Percentiles rank a stretch among this genome's conserved stretches.
phyloP scores from a whole-genome alignment of 441 rosid genomes.

The Aleurites moluccanus region DNA sequence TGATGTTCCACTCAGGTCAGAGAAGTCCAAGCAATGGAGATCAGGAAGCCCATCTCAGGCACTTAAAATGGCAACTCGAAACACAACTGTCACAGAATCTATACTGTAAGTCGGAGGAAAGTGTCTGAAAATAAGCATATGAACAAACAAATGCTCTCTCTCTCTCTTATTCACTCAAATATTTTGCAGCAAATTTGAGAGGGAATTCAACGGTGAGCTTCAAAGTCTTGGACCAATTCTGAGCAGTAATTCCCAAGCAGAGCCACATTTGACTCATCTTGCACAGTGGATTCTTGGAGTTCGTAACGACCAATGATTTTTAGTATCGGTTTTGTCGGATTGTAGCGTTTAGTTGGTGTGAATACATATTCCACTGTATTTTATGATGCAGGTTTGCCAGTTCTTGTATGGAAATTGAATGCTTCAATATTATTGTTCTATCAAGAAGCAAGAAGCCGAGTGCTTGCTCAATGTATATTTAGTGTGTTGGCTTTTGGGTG shows the following conservation, averaged over 20 bases:
- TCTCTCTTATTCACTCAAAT: background rate
- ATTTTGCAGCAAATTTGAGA: constrained; percentile 72
- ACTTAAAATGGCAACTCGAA: constrained; percentile 45
- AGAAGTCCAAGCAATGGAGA: constrained; percentile 41
- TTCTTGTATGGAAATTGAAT: background rate
- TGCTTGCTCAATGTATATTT: too few species aligned
- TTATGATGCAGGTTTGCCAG: background rate
- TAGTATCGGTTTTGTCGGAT: background rate
- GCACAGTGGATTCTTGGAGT: constrained; percentile 91
- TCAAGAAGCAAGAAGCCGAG: too few species aligned
- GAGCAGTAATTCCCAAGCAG: constrained; percentile 84
- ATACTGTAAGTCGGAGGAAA: constrained; percentile 63
- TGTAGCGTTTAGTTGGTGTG: background rate
- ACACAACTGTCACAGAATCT: constrained; percentile 64
- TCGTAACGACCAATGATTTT: constrained; percentile 47
- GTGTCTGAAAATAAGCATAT: background rate
- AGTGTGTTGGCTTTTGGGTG: too few species aligned
- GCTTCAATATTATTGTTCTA: too few species aligned
- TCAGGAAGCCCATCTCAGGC: constrained; percentile 43
- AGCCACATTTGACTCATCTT: constrained; percentile 94
- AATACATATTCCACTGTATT: background rate
- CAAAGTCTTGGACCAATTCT: constrained; percentile 80
- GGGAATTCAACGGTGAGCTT: constrained; percentile 82
- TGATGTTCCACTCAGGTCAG: constrained; percentile 26
- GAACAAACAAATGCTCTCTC: background rate